A percentile compares a stretch with the other conserved stretches of the same genome.
phyloP scores from a whole-genome alignment of 495 filamentous ascomycete species.

The Melanomma pulvis-pyrius region DNA sequence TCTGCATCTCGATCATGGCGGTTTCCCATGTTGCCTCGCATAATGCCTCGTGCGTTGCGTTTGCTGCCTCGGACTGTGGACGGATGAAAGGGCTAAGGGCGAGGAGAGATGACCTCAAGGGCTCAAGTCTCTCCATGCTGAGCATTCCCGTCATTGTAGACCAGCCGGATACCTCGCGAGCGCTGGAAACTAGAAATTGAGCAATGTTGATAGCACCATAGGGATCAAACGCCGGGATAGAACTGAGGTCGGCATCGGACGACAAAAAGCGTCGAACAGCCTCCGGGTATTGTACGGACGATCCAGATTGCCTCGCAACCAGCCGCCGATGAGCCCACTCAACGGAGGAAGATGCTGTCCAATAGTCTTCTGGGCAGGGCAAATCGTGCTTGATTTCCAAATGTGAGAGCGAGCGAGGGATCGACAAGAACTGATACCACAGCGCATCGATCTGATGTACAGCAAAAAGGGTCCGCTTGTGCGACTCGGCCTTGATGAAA shows the following conservation, averaged over 20 bases:
- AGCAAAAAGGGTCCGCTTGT: constrained; percentile 1
- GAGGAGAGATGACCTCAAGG: not conserved
- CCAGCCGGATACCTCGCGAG: not conserved
- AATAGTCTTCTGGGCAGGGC: not conserved
- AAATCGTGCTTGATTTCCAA: not conserved
- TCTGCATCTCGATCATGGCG: not conserved
- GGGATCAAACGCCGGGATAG: not conserved
- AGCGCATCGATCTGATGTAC: constrained; percentile 4
- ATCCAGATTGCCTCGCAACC: not conserved
- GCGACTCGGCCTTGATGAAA: constrained; percentile 4
- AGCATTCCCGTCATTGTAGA: not conserved
- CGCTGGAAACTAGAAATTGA: not conserved
- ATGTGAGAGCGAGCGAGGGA: constrained; percentile 5
- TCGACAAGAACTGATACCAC: constrained; percentile 5
- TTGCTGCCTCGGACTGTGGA: not conserved
- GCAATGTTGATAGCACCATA: not conserved
- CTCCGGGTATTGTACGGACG: not conserved
- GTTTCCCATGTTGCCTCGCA: not conserved
- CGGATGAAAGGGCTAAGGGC: not conserved
- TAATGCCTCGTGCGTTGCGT: not conserved
- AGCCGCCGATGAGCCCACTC: not conserved
- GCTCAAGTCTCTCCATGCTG: not conserved
- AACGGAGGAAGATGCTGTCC: not conserved
- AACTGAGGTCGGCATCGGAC: not conserved
- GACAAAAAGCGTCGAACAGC: not conserved